A percentile compares a stretch with the other conserved stretches of the same genome.
phyloP scores from a whole-genome alignment of 2,329 filamentous ascomycete species.

The Apiospora aurea region DNA sequence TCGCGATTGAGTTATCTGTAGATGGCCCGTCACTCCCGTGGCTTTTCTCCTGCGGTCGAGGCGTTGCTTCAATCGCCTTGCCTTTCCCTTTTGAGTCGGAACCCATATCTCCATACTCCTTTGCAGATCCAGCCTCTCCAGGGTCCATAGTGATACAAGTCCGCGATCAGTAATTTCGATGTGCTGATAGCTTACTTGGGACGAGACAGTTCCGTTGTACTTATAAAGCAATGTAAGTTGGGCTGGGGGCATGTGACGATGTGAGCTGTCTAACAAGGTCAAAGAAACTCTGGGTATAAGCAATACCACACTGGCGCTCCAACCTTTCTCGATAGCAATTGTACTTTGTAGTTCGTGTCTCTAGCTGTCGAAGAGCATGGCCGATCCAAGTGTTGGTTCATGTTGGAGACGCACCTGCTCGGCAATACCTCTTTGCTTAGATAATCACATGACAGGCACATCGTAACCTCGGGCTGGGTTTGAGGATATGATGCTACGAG shows the following conservation, averaged over 20 bases:
- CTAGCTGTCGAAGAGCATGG: not conserved
- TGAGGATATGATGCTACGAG: not conserved
- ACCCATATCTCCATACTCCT: not conserved
- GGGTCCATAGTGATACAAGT: not conserved
- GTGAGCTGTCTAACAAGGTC: not conserved
- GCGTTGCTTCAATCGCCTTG: not conserved
- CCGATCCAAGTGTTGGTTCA: not conserved
- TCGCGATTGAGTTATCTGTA: not conserved
- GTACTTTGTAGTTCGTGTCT: not conserved
- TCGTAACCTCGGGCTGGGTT: conserved; percentile 3
- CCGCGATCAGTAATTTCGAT: no score
- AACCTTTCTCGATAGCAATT: no score
- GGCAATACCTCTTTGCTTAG: not conserved
- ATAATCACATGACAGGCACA: conserved; percentile 13
- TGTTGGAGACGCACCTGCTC: not conserved
- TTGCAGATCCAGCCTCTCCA: not conserved
- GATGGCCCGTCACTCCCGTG: not conserved
- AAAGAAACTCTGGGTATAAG: not conserved
- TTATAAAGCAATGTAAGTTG: not conserved
- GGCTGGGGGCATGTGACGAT: not conserved
- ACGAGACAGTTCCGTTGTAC: not conserved
- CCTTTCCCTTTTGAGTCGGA: conserved; percentile 15
- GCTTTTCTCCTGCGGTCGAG: not conserved
- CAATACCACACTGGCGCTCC: not conserved
- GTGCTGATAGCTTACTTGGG: not conserved